Evolutionary conservation across 129 eudicot genomes (phyloP).

Genomic region (Sambucus nigra): DNA sequence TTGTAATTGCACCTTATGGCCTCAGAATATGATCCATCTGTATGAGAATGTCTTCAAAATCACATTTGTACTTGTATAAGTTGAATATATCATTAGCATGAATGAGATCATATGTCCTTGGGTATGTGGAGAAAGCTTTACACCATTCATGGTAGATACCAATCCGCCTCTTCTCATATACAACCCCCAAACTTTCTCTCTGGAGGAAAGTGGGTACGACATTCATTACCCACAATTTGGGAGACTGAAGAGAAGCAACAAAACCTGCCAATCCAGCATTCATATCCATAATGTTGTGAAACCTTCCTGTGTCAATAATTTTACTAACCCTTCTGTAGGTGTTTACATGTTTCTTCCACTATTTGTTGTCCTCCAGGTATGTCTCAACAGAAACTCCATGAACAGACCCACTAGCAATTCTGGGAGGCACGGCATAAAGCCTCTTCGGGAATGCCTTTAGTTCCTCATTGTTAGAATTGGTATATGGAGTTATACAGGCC

Average conservation of each 20-base stretch:
- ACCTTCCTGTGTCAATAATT: slow-evolving; percentile 79
- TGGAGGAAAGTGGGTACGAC: slow-evolving; percentile 85
- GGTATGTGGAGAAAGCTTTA: slow-evolving; percentile 95
- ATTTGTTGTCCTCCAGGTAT: slow-evolving; percentile 68
- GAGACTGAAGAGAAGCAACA: slow-evolving; percentile 84
- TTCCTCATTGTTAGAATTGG: slow-evolving; percentile 22
- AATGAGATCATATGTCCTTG: slow-evolving; percentile 90
- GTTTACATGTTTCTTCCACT: slow-evolving; percentile 84
- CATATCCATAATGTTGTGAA: too few species aligned
- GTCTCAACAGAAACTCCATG: too few species aligned
- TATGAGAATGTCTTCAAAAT: too few species aligned
- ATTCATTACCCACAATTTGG: too few species aligned
- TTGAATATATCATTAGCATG: slow-evolving; percentile 89
- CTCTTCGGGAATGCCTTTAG: slow-evolving; percentile 88
- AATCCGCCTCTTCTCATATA: slow-evolving; percentile 81
- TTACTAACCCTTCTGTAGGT: slow-evolving; percentile 65
- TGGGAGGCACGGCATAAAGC: slow-evolving; percentile 74
- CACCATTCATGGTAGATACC: slow-evolving; percentile 99
- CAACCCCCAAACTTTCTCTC: slow-evolving; percentile 69
- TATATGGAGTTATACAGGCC: slow-evolving; percentile 62
- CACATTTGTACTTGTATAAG: slow-evolving; percentile 86
- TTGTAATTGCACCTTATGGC: too few species aligned
- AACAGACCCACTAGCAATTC: too few species aligned
- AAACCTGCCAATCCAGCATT: slow-evolving; percentile 97
- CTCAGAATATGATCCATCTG: too few species aligned